Percentiles rank a stretch among this genome's conserved stretches.
Evolutionary conservation across 768 basidiomycete species (phyloP).

Genomic region (Leccinum ochraceum): DNA sequence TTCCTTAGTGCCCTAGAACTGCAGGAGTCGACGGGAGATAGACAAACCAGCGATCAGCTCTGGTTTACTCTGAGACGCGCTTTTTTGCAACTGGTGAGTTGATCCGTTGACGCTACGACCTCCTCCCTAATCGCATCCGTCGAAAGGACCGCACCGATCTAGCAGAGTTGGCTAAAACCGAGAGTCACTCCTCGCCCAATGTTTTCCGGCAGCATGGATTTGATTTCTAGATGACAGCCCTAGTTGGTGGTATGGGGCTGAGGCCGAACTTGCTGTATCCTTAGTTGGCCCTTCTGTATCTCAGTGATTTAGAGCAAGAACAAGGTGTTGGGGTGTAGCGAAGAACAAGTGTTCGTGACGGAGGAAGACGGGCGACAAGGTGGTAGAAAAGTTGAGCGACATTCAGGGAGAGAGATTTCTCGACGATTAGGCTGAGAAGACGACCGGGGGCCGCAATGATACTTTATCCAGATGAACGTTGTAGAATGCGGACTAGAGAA

Average conservation of each 20-base stretch:
- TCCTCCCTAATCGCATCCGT: background rate
- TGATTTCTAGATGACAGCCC: conserved; percentile 63
- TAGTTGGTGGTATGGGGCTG: background rate
- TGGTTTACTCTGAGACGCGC: conserved; percentile 89
- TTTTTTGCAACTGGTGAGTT: conserved; percentile 71
- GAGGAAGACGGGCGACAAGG: too few relatives aligned
- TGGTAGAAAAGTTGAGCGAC: too few relatives aligned
- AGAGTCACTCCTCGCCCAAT: conserved; percentile 62
- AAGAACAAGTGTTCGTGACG: too few relatives aligned
- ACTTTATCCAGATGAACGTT: conserved; percentile 41
- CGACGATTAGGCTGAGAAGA: conserved; percentile 91
- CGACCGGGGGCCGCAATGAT: conserved; percentile 98
- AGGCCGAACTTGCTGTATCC: background rate
- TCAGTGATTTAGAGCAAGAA: background rate
- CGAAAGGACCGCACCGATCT: conserved; percentile 77
- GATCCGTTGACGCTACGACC: background rate
- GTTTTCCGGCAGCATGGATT: conserved; percentile 83
- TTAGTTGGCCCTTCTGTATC: background rate
- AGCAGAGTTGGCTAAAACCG: conserved; percentile 69
- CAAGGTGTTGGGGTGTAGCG: too few relatives aligned
- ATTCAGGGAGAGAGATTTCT: conserved; percentile 59
- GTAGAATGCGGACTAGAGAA: conserved; percentile 7
- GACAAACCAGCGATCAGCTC: conserved; percentile 77
- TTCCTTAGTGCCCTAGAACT: conserved; percentile 82
- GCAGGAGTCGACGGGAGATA: conserved; percentile 66